These are phyloP conservation scores for Pyrenochaeta sp. DNA, from an alignment of 2,329 filamentous ascomycete species.

Conservation along the genomic window DNA sequence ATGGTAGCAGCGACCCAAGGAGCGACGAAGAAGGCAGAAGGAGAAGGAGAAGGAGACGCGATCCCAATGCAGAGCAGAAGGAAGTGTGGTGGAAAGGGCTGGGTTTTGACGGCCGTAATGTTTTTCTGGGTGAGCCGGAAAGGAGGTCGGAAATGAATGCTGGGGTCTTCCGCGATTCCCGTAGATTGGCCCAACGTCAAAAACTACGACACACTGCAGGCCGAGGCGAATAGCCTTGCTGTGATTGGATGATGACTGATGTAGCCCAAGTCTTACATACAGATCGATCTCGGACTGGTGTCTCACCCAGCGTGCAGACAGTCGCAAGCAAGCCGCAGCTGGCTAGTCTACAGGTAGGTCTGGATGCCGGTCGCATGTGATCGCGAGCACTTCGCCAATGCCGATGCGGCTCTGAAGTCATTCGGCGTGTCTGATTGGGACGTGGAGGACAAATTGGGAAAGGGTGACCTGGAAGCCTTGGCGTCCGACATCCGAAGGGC, in stretches of 20 bases:
- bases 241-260: slow-evolving; percentile 29
- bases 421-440: slow-evolving; percentile 3
- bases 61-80: slow-evolving; percentile 30
- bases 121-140: slow-evolving; percentile 41
- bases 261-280: slow-evolving; percentile 13
- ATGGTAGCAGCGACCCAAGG: slow-evolving; percentile 43
- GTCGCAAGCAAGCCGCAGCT: neutral
- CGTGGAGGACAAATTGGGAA: neutral
- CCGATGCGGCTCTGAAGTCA: neutral
- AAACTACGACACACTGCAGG: slow-evolving; percentile 27
- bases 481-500: slow-evolving; percentile 10
- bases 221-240: slow-evolving; percentile 26
- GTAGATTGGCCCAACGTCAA: slow-evolving; percentile 26
- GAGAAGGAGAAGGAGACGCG: slow-evolving; percentile 21
- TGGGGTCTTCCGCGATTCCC: slow-evolving; percentile 39
- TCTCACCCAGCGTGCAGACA: neutral
- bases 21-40: slow-evolving; percentile 41
- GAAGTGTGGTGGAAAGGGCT: slow-evolving; percentile 16
- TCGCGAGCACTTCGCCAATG: neutral
- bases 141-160: slow-evolving; percentile 49
- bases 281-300: neutral
- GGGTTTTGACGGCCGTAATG: slow-evolving; percentile 36
- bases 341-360: neutral
- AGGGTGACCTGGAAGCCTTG: slow-evolving; percentile 8
- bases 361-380: neutral